These are phyloP conservation scores for Monosporascus sp. DNA, from an alignment of 2,329 filamentous ascomycete genomes.

Conservation along the genomic window DNA sequence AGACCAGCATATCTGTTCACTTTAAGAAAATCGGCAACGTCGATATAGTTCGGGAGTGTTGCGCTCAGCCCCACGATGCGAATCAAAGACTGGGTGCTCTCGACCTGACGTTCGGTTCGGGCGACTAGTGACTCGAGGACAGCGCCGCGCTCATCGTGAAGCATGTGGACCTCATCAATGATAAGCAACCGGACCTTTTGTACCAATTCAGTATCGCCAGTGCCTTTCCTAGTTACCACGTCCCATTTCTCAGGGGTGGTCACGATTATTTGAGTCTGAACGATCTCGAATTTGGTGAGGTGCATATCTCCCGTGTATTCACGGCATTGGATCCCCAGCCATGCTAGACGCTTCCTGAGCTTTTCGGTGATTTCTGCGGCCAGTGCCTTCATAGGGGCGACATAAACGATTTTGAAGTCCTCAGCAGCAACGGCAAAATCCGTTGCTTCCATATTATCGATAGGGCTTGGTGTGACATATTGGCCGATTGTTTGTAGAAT, in stretches of 20 bases:
- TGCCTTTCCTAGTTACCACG: slow-evolving; percentile 93
- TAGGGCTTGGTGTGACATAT: slow-evolving; percentile 74
- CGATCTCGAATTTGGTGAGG: slow-evolving; percentile 90
- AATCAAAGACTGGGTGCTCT: slow-evolving; percentile 96
- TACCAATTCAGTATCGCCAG: slow-evolving; percentile 92
- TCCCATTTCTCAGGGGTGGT: slow-evolving; percentile 99
- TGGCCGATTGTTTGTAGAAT: slow-evolving; percentile 87
- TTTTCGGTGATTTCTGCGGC: slow-evolving; percentile 96
- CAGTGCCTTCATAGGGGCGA: slow-evolving; percentile 97
- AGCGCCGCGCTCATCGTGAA: slow-evolving; percentile 94
- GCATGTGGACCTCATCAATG: slow-evolving; percentile 99
- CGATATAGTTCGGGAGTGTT: slow-evolving; percentile 91
- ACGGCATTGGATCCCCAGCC: slow-evolving; percentile 87
- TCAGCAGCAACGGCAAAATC: slow-evolving; percentile 80
- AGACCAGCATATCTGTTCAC: slow-evolving; percentile 89
- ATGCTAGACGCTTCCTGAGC: slow-evolving; percentile 81
- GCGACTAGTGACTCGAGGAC: slow-evolving; percentile 95
- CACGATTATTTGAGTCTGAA: slow-evolving; percentile 95
- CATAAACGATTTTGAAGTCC: slow-evolving; percentile 97
- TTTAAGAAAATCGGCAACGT: slow-evolving; percentile 94
- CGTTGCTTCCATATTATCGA: slow-evolving; percentile 64
- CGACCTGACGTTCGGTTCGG: slow-evolving; percentile 89
- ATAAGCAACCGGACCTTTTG: slow-evolving; percentile 95
- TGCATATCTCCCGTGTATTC: slow-evolving; percentile 99
- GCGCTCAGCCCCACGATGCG: slow-evolving; percentile 93